Evolutionary conservation across 1,139 yeast genomes (phyloP).

Genomic region (Ogataea hybrid): DNA sequence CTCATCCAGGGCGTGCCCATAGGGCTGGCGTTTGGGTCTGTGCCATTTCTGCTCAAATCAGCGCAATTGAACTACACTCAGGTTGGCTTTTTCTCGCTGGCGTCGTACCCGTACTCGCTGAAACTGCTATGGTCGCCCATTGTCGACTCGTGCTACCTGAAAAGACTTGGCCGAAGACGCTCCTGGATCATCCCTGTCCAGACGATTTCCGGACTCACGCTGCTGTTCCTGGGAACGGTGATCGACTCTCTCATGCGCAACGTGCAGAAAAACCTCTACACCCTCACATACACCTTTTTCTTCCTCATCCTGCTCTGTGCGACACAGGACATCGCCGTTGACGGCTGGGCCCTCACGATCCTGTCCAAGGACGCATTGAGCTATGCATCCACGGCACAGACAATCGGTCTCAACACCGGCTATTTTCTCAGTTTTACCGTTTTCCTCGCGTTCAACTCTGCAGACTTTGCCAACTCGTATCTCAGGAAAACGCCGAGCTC

Average conservation of each 20-base stretch:
- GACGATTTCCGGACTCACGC: constrained; percentile 64
- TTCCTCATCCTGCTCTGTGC: constrained; percentile 84
- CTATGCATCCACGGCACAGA: constrained; percentile 97
- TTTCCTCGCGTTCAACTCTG: constrained; percentile 84
- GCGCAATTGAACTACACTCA: constrained; percentile 72
- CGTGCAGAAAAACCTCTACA: constrained; percentile 53
- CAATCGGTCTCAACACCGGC: constrained; percentile 91
- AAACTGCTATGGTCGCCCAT: constrained; percentile 95
- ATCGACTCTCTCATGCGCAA: constrained; percentile 56
- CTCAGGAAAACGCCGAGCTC: constrained; percentile 59
- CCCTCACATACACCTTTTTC: constrained; percentile 62
- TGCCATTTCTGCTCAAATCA: constrained; percentile 88
- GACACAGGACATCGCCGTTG: constrained; percentile 98
- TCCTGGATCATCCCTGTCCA: constrained; percentile 97
- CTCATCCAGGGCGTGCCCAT: constrained; percentile 93
- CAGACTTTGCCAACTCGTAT: constrained; percentile 88
- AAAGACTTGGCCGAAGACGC: constrained; percentile 73
- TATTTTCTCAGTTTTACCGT: constrained; percentile 90
- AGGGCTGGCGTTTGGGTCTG: constrained; percentile 91
- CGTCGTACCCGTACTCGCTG: constrained; percentile 91
- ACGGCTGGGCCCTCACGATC: constrained; percentile 97
- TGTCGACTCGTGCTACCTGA: constrained; percentile 80
- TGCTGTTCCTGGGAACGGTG: constrained; percentile 59
- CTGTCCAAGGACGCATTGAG: constrained; percentile 75
- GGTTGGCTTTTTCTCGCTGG: constrained; percentile 86